Conservation (phyloP, 768 basidiomycete species). For the Chlorophyllum brunneum region DNA sequence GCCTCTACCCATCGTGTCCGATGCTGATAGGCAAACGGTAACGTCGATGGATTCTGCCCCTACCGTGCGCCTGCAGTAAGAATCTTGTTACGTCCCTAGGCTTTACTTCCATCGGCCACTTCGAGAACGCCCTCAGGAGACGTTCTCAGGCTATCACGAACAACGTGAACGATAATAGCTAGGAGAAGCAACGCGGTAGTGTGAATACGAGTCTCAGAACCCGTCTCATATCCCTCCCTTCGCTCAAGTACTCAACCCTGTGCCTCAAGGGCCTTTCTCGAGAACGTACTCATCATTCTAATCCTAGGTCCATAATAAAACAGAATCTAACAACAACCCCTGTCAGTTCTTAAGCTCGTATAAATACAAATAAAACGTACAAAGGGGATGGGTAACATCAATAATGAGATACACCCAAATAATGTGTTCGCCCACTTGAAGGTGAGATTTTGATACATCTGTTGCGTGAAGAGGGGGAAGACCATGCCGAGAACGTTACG, state of each 20-base stretch:
- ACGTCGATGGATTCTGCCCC: not conserved
- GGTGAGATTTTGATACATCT: conserved; percentile 52
- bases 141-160: no score
- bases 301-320: conserved; percentile 41
- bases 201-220: no score
- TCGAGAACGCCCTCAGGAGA: no score
- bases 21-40: not conserved
- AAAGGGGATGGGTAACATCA: conserved; percentile 60
- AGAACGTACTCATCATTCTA: conserved; percentile 37
- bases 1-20: not conserved
- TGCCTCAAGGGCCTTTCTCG: conserved; percentile 32
- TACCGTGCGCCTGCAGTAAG: no score
- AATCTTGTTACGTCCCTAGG: no score
- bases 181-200: no score
- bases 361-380: conserved; percentile 26
- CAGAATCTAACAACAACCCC: conserved; percentile 25
- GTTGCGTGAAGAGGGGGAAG: conserved; percentile 62
- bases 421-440: conserved; percentile 61
- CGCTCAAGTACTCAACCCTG: not conserved
- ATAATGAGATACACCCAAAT: conserved; percentile 46
- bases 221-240: no score
- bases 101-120: no score
- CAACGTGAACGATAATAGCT: no score
- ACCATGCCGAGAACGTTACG: conserved; percentile 49
- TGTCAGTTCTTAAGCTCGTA: not conserved